Percentiles rank a stretch among this genome's conserved stretches.
phyloP scores from a whole-genome alignment of 345 rosid genomes.

The Raphanus sativus region DNA sequence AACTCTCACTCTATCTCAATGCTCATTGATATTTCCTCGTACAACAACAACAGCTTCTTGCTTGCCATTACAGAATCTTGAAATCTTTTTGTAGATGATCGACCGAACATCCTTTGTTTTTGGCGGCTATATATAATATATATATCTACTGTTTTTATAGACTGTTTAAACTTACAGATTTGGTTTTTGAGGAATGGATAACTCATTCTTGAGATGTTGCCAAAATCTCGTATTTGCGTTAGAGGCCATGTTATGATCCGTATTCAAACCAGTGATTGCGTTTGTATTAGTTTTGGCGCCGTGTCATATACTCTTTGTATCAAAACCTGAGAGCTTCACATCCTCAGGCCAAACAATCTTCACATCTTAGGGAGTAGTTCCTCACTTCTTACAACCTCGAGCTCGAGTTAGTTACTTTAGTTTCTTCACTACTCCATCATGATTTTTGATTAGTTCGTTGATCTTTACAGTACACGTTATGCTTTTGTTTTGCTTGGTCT shows the following conservation, averaged over 20 bases:
- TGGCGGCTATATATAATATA: conserved; percentile 25
- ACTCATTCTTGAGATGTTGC: conserved; percentile 10
- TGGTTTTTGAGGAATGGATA: conserved; percentile 22
- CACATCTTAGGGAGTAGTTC: conserved; percentile 44
- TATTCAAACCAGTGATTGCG: too few relatives aligned
- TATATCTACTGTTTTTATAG: conserved; percentile 12
- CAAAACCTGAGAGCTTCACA: conserved; percentile 31
- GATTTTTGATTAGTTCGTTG: not conserved
- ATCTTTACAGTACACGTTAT: not conserved
- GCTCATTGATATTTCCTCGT: not conserved
- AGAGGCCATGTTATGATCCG: too few relatives aligned
- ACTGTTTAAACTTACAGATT: not conserved
- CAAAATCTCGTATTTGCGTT: not conserved
- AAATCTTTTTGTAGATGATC: conserved; percentile 36
- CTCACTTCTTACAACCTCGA: conserved; percentile 49
- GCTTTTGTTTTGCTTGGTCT: not conserved
- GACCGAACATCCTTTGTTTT: conserved; percentile 11
- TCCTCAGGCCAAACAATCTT: conserved; percentile 37
- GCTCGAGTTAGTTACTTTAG: too few relatives aligned
- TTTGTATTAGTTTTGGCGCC: too few relatives aligned
- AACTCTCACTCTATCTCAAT: not conserved
- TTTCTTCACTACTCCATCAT: not conserved
- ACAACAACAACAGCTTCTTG: not conserved
- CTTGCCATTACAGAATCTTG: conserved; percentile 19
- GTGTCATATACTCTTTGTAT: too few relatives aligned